Evolutionary conservation across 148 eudicot species (phyloP), one percentile per base, ranked within the genome.

Genomic region (Chenopodium suecicum): DNA sequence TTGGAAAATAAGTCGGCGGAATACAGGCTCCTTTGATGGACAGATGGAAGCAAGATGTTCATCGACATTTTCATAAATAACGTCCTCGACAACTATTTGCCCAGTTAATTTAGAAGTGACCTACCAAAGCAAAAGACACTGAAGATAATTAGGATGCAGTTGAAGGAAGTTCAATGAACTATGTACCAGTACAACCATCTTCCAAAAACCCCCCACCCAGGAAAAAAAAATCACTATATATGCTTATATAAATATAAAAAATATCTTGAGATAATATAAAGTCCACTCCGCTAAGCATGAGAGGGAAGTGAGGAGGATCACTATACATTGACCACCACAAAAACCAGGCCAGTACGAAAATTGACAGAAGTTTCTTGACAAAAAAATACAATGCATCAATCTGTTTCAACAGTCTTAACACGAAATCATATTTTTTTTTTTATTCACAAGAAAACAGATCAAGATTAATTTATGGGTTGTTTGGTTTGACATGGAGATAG

Each of bases 1-100:
- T 85, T 89, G 86, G 60, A 96, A 96, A 72, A 86, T 89, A 84
- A 96, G 95, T 74, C 97, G 97, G 14, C 98, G 97, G 72, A 89
- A 96, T 64, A 86, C 77, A 82, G 86, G 82, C 82, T 92, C 95
- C 73, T 88, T 83, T 37, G 92, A 85, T 54, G 89, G 82, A 79
- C 82, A 87, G 52, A 77, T 83, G 71, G 76, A 23, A 87, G 78
- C 82, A 65, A 87, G 81, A 83, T 88, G 84, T 66, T 85, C 91
- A 83, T 90, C 93, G 75, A 85, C 82, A 80, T 86, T 85, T 88
- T 93, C 98, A 87, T 96, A 96, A 29, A 94, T 83, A 70, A 96
- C 98, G 82, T 96, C 98, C 82, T 96, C 99, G 29, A 94, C 91
- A 74, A 88, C 73, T 58, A 94, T 91, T 69, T 85, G 86, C 79